Conservation (phyloP, 352 stramenopile species). For the Globisporangium lucens region DNA sequence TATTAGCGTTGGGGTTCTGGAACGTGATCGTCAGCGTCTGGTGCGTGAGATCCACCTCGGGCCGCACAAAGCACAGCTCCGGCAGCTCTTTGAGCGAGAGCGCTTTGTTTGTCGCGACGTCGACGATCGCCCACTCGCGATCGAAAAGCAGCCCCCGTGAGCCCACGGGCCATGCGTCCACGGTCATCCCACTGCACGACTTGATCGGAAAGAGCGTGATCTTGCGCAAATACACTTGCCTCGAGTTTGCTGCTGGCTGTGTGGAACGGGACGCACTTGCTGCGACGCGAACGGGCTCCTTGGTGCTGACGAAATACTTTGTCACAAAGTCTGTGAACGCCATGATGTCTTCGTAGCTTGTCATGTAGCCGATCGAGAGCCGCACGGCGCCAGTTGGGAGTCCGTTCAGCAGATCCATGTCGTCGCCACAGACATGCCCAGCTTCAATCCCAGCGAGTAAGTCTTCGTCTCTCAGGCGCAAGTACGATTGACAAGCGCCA, state of each 20-base stretch:
- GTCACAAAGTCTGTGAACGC: constrained; percentile 45
- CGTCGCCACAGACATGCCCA: constrained; percentile 68
- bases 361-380: constrained; percentile 77
- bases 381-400: constrained; percentile 66
- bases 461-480: constrained; percentile 48
- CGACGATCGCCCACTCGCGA: constrained; percentile 72
- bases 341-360: constrained; percentile 61
- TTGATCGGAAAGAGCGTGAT: constrained; percentile 77
- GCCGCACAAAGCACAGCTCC: constrained; percentile 58
- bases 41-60: constrained; percentile 51
- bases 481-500: constrained; percentile 68
- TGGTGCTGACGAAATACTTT: constrained; percentile 59
- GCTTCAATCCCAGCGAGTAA: constrained; percentile 49
- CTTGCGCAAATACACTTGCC: constrained; percentile 36
- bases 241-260: neutral
- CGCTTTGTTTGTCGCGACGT: constrained; percentile 39
- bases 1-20: constrained; percentile 1
- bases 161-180: constrained; percentile 55
- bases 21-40: constrained; percentile 59
- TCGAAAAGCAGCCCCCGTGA: constrained; percentile 63
- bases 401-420: constrained; percentile 63
- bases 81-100: constrained; percentile 60
- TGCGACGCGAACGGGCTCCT: constrained; percentile 9
- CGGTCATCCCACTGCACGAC: constrained; percentile 61
- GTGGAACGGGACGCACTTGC: neutral